Percentiles rank a stretch among this genome's conserved stretches.
Conservation (phyloP, 2,329 filamentous ascomycete species). For the Venturia nashicola region DNA sequence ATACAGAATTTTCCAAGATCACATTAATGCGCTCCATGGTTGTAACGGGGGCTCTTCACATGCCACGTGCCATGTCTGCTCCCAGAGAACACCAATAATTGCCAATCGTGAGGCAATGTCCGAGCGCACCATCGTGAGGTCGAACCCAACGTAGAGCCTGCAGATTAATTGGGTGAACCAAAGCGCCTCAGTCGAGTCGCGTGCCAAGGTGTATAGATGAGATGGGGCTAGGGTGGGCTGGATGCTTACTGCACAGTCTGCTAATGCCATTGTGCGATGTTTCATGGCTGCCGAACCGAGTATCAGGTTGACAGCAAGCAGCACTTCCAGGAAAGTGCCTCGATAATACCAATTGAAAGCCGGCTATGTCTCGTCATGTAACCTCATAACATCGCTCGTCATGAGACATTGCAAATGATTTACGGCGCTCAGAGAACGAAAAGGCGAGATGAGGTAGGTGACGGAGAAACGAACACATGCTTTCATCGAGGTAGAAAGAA, state of each 20-base stretch:
- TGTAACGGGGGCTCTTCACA: not conserved
- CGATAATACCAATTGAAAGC: not conserved
- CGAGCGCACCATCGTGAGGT: not conserved
- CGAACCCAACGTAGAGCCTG: not conserved
- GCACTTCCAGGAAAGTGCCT: not conserved
- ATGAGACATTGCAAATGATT: not conserved
- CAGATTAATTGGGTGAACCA: not conserved
- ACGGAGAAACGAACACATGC: too few relatives aligned
- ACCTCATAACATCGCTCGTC: not conserved
- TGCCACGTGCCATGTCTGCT: not conserved
- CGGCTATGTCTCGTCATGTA: not conserved
- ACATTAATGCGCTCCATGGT: not conserved
- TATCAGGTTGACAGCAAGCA: not conserved
- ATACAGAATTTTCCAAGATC: not conserved
- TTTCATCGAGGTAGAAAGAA: not conserved
- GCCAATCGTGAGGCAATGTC: conserved; percentile 1
- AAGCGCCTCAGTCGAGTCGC: not conserved
- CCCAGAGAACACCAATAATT: not conserved
- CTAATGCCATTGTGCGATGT: not conserved
- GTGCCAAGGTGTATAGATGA: not conserved
- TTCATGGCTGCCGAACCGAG: not conserved
- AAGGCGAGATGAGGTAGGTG: not conserved
- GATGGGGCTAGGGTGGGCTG: not conserved
- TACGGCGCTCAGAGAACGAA: not conserved
- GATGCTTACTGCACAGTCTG: not conserved